phyloP scores from a whole-genome alignment of 208 protist species.

The Novymonas esmeraldas region DNA sequence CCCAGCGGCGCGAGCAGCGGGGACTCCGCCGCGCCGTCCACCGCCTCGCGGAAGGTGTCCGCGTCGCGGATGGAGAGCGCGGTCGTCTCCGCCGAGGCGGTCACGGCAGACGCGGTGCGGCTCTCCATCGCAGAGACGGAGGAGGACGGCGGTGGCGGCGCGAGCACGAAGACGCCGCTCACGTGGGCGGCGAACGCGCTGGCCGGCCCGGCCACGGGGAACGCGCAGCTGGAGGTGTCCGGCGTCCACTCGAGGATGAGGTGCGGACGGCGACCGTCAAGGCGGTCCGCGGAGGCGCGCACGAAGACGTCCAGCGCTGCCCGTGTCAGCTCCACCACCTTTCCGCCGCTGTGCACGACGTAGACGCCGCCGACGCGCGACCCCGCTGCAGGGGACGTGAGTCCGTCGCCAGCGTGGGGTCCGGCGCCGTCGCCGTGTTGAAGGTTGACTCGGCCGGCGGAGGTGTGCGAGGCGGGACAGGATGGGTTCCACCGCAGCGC shows the following conservation, averaged over 20 bases:
- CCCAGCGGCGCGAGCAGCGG: slow-evolving; percentile 20
- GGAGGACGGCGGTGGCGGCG: slow-evolving; percentile 25
- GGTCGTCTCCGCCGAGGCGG: slow-evolving; percentile 12
- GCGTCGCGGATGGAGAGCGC: slow-evolving; percentile 26
- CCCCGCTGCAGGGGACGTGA: slow-evolving; percentile 6
- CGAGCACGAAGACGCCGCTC: slow-evolving; percentile 41
- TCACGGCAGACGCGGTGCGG: slow-evolving; percentile 23
- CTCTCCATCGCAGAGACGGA: slow-evolving; percentile 55
- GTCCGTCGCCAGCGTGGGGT: background rate
- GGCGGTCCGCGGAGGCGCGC: slow-evolving; percentile 32
- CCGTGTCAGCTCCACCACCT: slow-evolving; percentile 64
- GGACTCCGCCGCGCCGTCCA: background rate
- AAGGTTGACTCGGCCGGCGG: background rate
- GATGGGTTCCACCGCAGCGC: slow-evolving; percentile 39
- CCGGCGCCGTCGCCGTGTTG: background rate
- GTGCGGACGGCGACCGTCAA: slow-evolving; percentile 66
- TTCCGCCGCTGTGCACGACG: slow-evolving; percentile 65
- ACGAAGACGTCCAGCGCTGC: slow-evolving; percentile 62
- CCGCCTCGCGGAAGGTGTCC: slow-evolving; percentile 15
- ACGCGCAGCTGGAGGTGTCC: slow-evolving; percentile 42
- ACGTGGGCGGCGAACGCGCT: slow-evolving; percentile 52
- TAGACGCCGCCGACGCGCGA: slow-evolving; percentile 43
- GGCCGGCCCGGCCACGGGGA: slow-evolving; percentile 68
- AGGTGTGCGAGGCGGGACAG: slow-evolving; percentile 11
- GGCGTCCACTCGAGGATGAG: slow-evolving; percentile 65